Evolutionary conservation across 208 protist genomes (phyloP), one percentile per base, ranked within the genome.

Genomic region (Polymyxa betae): DNA sequence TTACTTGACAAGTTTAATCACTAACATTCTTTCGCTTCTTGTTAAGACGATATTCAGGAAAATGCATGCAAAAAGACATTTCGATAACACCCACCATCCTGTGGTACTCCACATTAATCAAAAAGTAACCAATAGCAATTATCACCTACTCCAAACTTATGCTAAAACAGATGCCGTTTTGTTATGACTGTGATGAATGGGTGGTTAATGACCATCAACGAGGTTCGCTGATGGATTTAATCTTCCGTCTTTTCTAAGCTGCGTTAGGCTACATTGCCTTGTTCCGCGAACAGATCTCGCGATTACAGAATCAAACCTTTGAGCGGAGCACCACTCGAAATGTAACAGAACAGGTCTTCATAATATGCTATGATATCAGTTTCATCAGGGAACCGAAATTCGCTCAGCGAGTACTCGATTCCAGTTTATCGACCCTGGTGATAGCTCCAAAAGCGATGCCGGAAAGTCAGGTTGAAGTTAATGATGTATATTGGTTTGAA

Each of bases 81-180:
- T 40, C n/a, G n/a, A 82, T 43, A 5, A 35, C 16, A 82, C 35
- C 72, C 40, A n/a, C 5, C 72, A 82, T 35, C 72, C 72, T 20
- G 72, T 82, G 16, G 72, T 82, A 5, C n/a, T 82, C 16, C 72
- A 82, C n/a, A 82, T 82, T 43, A 82, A 82, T n/a, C 72, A 82
- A n/a, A 82, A 82, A 43, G 72, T 82, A 43, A 20, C 16, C 40
- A 82, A 35, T 43, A 20, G 5, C 12, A 38, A 40, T 12, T 82
- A 16, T 43, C 72, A 45, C n/a, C 72, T 35, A 43, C n/a, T 5
- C 5, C 16, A 16, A 35, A 40, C 16, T 35, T 40, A 16, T 82
- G 49, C 24, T 60, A 5, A 60, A 20, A 38, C n/a, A 82, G 72
- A 82, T 82, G 72, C 72, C 35, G 72, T 82, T 82, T 43, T 82